Conservation (phyloP, 768 basidiomycete genomes). For the Pleurotus pulmonarius region DNA sequence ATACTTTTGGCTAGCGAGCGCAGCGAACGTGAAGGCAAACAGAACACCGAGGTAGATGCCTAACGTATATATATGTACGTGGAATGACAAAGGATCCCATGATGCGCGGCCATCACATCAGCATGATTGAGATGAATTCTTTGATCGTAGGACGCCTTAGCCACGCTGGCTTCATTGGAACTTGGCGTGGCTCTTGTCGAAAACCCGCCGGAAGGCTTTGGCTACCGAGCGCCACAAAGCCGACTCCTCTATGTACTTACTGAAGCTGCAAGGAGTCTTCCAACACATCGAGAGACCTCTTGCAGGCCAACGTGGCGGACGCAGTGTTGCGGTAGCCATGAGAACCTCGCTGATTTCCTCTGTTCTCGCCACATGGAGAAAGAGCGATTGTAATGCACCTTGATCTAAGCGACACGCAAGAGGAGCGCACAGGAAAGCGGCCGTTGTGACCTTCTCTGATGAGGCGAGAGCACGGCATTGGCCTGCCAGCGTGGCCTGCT, state of each 20-base stretch:
- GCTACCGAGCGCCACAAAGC: background rate
- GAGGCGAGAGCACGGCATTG: too few relatives aligned
- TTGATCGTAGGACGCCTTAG: background rate
- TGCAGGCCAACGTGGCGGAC: too few relatives aligned
- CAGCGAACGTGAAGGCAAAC: background rate
- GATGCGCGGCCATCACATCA: conserved; percentile 6
- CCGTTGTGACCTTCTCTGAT: too few relatives aligned
- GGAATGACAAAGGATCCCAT: conserved; percentile 1
- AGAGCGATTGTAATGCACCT: background rate
- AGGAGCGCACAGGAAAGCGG: too few relatives aligned
- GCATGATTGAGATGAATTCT: background rate
- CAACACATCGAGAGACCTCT: too few relatives aligned
- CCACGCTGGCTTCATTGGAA: background rate
- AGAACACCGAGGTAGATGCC: background rate
- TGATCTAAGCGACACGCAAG: too few relatives aligned
- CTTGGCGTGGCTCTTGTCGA: background rate
- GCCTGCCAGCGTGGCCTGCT: too few relatives aligned
- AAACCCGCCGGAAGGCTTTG: background rate
- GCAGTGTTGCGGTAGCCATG: background rate
- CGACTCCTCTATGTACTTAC: background rate
- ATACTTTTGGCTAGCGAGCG: background rate
- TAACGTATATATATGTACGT: background rate
- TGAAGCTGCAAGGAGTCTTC: too few relatives aligned
- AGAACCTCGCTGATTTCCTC: background rate
- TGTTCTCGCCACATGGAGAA: background rate